Evolutionary conservation across 768 basidiomycete genomes (phyloP).

Genomic region (Russula ochroleuca): DNA sequence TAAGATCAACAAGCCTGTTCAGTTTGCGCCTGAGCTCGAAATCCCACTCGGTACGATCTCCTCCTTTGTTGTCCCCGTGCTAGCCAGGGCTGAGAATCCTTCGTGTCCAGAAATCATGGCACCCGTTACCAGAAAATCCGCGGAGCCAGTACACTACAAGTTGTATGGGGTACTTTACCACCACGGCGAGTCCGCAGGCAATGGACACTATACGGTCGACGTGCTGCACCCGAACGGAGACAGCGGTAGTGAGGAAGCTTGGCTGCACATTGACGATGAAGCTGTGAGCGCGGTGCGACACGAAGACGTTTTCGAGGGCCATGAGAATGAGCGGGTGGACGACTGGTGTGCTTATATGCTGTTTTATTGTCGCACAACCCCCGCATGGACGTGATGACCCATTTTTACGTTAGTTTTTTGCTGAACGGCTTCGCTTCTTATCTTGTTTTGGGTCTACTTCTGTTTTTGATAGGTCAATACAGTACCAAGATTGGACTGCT

Average conservation of each 20-base stretch:
- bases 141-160: background rate
- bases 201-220: conserved; percentile 1
- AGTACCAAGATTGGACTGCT: too few relatives aligned
- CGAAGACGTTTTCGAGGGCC: conserved; percentile 66
- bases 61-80: background rate
- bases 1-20: too few relatives aligned
- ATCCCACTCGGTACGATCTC: conserved; percentile 56
- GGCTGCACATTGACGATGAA: conserved; percentile 76
- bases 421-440: too few relatives aligned
- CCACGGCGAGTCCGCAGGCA: background rate
- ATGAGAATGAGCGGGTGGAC: conserved; percentile 37
- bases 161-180: background rate
- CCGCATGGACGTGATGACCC: too few relatives aligned
- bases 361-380: background rate
- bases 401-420: too few relatives aligned
- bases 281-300: conserved; percentile 66
- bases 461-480: too few relatives aligned
- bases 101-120: conserved; percentile 12
- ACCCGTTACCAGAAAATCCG: background rate
- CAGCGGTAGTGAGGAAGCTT: conserved; percentile 28
- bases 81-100: background rate
- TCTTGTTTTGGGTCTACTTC: too few relatives aligned
- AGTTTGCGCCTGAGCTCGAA: conserved; percentile 40
- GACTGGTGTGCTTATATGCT: conserved; percentile 57
- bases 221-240: conserved; percentile 71